Base-by-base conservation (phyloP, 805 yeast genomes). In the Saccharomycopsis fermentans region DNA sequence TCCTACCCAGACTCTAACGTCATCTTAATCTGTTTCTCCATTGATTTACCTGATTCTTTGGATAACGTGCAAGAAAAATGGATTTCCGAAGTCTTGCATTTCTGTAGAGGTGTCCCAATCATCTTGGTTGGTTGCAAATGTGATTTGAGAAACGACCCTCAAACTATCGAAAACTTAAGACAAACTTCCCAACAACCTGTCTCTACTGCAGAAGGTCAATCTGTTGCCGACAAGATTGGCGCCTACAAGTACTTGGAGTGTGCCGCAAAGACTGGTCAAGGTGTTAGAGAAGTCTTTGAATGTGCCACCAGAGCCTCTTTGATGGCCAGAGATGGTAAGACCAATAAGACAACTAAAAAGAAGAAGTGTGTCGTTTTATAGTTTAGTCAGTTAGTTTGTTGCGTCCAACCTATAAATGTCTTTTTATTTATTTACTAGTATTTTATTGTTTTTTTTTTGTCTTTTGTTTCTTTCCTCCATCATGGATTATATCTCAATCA, bases 61-160 rank as follows among this genome's bases (percentile, higher is more conserved):
- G 95, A 89, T 70, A 90, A 90, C 73, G 96, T 90, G 64, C 92
- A 89, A 76, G 96, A 90, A 74, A 90, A 90, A 76, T 90, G 97
- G 96, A 88, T 89, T 68, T 83, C 94, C 52, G 97, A 90, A 75
- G 96, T 90, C 56, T 73, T 87, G 70, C 96, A 90, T 73, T 90
- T 90, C 81, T 90, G 97, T 75, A 96, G 86, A 68, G 94, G 92
- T 71, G 90, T 90, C 57, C 96, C 96, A 68, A 88, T 90, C 71
- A 86, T 90, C 66, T 78, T 90, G 59, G 96, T 90, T 66, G 97
- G 96, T 66, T 89, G 96, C 77, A 90, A 90, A 77, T 81, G 82
- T 65, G 97, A 90, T 76, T 79, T 90, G 69, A 86, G 96, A 76
- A 81, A 86, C 70, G 96, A 90, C 71, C 83, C 83, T 61, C 78